Percentiles rank a stretch among this genome's conserved stretches.
These are phyloP conservation scores for Fusarium protoensiforme DNA, from an alignment of 2,329 filamentous ascomycete species.

Conservation along the genomic window DNA sequence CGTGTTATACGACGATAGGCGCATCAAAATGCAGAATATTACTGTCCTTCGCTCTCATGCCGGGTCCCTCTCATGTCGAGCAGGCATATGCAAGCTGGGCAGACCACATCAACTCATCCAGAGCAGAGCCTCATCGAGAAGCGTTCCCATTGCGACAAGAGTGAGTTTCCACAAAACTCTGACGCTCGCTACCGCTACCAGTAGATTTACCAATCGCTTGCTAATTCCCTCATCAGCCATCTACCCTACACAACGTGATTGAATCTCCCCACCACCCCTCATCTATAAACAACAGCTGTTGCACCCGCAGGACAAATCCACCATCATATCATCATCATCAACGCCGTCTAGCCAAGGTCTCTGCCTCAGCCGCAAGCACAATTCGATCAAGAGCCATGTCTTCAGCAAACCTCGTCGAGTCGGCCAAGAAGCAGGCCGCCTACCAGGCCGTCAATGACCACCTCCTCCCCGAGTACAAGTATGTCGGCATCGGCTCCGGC, in stretches of 20 bases:
- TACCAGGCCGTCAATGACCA: slow-evolving; percentile 79
- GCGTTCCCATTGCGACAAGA: neutral
- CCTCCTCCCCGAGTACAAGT: slow-evolving; percentile 70
- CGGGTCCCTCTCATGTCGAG: neutral
- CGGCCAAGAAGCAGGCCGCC: slow-evolving; percentile 80
- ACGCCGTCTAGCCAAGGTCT: slow-evolving; percentile 18
- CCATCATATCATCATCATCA: slow-evolving; percentile 8
- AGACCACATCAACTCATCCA: neutral
- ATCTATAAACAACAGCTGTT: neutral
- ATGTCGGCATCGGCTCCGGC: slow-evolving; percentile 83
- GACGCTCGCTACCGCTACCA: neutral
- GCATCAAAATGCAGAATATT: neutral
- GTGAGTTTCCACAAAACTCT: neutral
- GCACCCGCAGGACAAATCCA: neutral
- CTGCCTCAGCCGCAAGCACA: slow-evolving; percentile 14
- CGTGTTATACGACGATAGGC: neutral
- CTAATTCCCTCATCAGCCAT: slow-evolving; percentile 2
- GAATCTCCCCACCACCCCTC: slow-evolving; percentile 30
- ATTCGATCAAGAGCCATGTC: slow-evolving; percentile 48
- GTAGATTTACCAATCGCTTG: neutral
- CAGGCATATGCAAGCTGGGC: neutral
- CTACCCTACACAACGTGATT: slow-evolving; percentile 29
- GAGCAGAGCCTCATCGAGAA: neutral
- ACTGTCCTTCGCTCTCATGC: neutral
- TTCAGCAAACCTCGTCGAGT: slow-evolving; percentile 66